Conservation (phyloP, 305 asterid genomes). For the Plantago coronopus region DNA sequence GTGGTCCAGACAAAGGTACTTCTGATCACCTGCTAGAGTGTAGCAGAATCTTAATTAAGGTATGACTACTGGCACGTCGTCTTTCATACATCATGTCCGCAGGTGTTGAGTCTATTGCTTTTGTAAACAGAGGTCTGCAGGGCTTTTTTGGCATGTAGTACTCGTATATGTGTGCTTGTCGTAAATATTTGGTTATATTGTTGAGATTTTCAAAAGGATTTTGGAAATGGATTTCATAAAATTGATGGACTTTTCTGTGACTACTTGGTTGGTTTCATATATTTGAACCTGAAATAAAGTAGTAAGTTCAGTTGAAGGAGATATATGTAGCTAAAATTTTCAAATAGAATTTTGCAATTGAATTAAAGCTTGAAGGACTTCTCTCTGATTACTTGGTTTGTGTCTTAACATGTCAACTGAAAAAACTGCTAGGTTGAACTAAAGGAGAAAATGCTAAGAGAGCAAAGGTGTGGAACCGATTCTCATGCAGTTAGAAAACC, state of each 20-base stretch:
- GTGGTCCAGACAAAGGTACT: conserved; percentile 39
- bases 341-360: too few relatives aligned
- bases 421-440: neutral
- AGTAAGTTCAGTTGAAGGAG: neutral
- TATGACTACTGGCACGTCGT: conserved; percentile 24
- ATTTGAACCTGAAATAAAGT: conserved; percentile 2
- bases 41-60: conserved; percentile 42
- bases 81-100: conserved; percentile 14
- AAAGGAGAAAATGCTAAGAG: conserved; percentile 2
- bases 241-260: conserved; percentile 5
- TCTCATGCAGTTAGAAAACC: too few relatives aligned
- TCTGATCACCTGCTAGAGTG: conserved; percentile 34
- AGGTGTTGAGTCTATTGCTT: conserved; percentile 12
- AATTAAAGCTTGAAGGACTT: neutral
- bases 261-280: conserved; percentile 5
- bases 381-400: conserved; percentile 8
- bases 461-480: too few relatives aligned
- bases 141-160: conserved; percentile 32
- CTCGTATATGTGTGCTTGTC: neutral
- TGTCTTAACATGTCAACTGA: conserved; percentile 10
- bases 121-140: conserved; percentile 29
- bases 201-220: neutral
- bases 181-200: neutral
- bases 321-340: too few relatives aligned
- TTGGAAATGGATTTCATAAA: neutral